Conservation (phyloP, 345 rosid species). For the Populus euphratica region DNA sequence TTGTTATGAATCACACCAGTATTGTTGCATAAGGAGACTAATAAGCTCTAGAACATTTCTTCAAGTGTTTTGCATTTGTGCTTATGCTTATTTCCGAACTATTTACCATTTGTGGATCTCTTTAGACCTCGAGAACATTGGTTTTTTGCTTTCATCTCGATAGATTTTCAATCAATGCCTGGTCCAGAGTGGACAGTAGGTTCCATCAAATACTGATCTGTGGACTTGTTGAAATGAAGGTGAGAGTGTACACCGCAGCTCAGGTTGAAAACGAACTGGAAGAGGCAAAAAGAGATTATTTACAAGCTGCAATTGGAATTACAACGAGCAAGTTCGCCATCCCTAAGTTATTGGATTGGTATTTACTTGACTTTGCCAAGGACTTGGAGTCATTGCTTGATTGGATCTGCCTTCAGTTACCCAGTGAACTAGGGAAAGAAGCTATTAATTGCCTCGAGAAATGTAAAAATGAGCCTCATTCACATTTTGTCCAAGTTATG, state of each 20-base stretch:
- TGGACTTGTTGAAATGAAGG: constrained; percentile 37
- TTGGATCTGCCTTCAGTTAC: constrained; percentile 85
- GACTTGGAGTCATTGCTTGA: constrained; percentile 74
- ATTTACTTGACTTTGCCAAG: constrained; percentile 78
- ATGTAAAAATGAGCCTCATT: constrained; percentile 40
- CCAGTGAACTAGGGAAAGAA: constrained; percentile 62
- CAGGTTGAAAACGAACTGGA: constrained; percentile 65
- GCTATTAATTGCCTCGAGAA: constrained; percentile 64
- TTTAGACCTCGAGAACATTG: not conserved
- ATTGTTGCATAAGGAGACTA: not conserved
- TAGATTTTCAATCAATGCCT: not conserved
- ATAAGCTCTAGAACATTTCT: not conserved
- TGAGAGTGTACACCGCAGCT: constrained; percentile 62
- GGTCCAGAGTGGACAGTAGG: not conserved
- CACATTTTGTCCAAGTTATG: constrained; percentile 49
- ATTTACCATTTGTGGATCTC: not conserved
- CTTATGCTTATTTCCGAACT: not conserved
- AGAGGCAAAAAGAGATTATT: constrained; percentile 66
- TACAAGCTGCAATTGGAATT: constrained; percentile 71
- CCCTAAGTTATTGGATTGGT: constrained; percentile 78
- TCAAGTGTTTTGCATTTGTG: not conserved
- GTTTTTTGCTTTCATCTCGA: not conserved
- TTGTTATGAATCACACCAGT: not conserved
- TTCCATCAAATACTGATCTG: constrained; percentile 19
- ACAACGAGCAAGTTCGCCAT: constrained; percentile 51